Evolutionary conservation across 2,329 filamentous ascomycete genomes (phyloP).

Genomic region (Elsinoe necatrix): DNA sequence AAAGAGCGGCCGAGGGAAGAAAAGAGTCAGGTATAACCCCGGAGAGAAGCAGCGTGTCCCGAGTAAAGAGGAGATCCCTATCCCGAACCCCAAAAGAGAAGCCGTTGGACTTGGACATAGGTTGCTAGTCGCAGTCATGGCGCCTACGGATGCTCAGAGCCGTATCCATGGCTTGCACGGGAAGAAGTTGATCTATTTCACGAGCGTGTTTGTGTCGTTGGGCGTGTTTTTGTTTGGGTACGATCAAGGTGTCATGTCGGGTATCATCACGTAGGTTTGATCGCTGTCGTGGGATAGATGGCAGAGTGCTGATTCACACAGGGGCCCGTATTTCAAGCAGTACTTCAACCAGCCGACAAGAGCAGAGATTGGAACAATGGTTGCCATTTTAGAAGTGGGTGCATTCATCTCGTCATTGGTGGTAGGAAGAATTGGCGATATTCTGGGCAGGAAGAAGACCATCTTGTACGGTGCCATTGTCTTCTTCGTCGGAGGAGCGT

Average conservation of each 20-base stretch:
- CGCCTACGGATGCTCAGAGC: conserved; percentile 57
- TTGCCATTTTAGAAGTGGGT: conserved; percentile 90
- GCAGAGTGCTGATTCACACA: conserved; percentile 34
- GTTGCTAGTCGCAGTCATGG: conserved; percentile 76
- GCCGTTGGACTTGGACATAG: conserved; percentile 59
- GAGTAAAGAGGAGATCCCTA: conserved; percentile 63
- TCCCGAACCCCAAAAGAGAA: conserved; percentile 60
- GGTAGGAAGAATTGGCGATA: conserved; percentile 82
- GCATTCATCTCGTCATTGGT: conserved; percentile 82
- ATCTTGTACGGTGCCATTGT: conserved; percentile 90
- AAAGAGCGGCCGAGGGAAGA: conserved; percentile 26
- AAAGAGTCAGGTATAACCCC: conserved; percentile 58
- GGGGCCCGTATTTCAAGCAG: conserved; percentile 77
- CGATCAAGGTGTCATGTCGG: conserved; percentile 84
- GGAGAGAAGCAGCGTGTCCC: conserved; percentile 41
- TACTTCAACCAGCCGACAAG: conserved; percentile 85
- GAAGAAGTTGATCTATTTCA: conserved; percentile 94
- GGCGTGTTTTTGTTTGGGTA: conserved; percentile 82
- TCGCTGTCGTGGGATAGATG: not conserved
- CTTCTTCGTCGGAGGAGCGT: conserved; percentile 72
- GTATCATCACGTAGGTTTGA: conserved; percentile 55
- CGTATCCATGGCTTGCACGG: conserved; percentile 88
- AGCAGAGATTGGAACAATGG: conserved; percentile 90
- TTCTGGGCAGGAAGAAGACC: conserved; percentile 79
- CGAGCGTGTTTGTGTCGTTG: conserved; percentile 74